These are phyloP conservation scores for Blastobotrys mokoenaii DNA, from an alignment of 805 yeast species.

Conservation along the genomic window DNA sequence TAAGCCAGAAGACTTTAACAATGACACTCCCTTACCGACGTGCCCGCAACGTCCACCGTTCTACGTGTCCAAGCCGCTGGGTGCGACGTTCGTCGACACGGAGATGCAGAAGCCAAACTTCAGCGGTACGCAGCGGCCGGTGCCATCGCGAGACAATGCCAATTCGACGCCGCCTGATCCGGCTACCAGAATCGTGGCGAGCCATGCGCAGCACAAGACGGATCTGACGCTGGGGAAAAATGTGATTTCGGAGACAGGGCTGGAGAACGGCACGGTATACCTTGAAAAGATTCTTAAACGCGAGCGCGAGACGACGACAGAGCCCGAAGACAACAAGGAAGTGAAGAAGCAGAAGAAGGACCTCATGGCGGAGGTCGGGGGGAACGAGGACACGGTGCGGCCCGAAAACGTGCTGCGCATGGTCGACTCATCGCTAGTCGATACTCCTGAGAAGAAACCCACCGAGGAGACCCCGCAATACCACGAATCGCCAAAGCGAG, in stretches of 20 bases:
- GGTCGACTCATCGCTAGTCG: constrained; percentile 30
- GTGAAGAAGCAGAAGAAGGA: constrained; percentile 15
- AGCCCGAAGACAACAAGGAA: constrained; percentile 12
- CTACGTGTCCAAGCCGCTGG: constrained; percentile 18
- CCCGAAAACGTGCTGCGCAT: constrained; percentile 29
- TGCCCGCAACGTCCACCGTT: constrained; percentile 20
- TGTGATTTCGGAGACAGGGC: constrained; percentile 10
- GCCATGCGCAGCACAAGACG: background rate
- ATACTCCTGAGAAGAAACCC: constrained; percentile 24
- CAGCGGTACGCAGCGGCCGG: constrained; percentile 7
- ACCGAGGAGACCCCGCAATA: background rate
- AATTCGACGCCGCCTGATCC: constrained; percentile 4
- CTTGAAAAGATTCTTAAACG: constrained; percentile 12
- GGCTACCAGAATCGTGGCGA: background rate
- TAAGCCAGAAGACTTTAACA: constrained; percentile 20
- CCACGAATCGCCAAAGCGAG: no score
- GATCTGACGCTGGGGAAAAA: constrained; percentile 10
- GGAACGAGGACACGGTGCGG: constrained; percentile 20
- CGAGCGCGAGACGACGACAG: constrained; percentile 11
- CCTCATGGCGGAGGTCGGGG: constrained; percentile 13
- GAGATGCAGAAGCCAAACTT: constrained; percentile 15
- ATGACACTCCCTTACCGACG: constrained; percentile 20
- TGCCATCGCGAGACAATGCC: constrained; percentile 6
- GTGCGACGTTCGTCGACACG: constrained; percentile 26
- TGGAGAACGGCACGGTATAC: constrained; percentile 6